phyloP scores from a whole-genome alignment of 2,329 filamentous ascomycete genomes.

The Juglanconis sp. region DNA sequence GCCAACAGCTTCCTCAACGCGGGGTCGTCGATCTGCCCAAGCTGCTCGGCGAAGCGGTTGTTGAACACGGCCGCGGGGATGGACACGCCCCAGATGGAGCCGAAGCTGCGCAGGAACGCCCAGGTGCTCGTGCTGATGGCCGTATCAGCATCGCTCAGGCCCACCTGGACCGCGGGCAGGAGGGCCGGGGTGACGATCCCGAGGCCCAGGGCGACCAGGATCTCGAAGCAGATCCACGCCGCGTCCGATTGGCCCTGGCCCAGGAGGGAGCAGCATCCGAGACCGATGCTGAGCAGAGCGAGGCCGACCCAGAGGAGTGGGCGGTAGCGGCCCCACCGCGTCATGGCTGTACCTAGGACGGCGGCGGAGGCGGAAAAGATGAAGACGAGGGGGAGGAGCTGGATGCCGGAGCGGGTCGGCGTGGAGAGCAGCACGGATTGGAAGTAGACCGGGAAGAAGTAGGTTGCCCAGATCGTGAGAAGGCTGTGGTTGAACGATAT shows the following conservation, averaged over 20 bases:
- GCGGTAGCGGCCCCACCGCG: no score
- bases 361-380: no score
- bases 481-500: background rate
- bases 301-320: no score
- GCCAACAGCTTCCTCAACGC: slow-evolving; percentile 9
- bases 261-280: no score
- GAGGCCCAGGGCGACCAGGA: no score
- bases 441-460: slow-evolving; percentile 6
- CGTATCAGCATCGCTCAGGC: slow-evolving; percentile 31
- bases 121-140: slow-evolving; percentile 36
- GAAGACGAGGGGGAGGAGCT: background rate
- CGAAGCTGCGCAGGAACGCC: slow-evolving; percentile 43
- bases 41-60: background rate
- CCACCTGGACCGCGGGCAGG: slow-evolving; percentile 40
- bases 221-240: no score
- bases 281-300: no score
- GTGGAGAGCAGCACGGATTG: background rate
- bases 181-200: slow-evolving; percentile 31
- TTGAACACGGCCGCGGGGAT: slow-evolving; percentile 40
- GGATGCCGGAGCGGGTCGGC: background rate
- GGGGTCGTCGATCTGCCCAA: slow-evolving; percentile 11
- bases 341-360: no score
- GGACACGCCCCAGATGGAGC: slow-evolving; percentile 42
- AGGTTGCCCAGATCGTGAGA: background rate
- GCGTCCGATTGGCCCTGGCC: no score